Evolutionary conservation across 2,329 filamentous ascomycete genomes (phyloP).

Genomic region (Fusarium sp.): DNA sequence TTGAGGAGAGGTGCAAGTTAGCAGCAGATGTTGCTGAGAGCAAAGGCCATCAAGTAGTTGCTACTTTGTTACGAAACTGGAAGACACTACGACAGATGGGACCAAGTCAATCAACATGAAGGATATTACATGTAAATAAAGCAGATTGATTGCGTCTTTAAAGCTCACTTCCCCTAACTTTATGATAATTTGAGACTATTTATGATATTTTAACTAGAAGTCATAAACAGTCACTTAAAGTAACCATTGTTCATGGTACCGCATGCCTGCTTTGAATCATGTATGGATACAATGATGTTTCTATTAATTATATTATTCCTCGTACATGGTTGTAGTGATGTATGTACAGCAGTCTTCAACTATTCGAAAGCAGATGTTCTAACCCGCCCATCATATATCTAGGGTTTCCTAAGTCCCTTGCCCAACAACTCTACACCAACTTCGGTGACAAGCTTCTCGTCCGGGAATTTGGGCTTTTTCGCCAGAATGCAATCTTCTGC

Average conservation of each 20-base stretch:
- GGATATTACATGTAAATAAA: too few relatives aligned
- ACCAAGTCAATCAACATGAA: background rate
- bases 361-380: background rate
- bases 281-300: background rate
- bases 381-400: background rate
- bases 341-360: background rate
- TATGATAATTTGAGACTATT: too few relatives aligned
- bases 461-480: constrained; percentile 67
- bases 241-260: too few relatives aligned
- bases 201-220: too few relatives aligned
- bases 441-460: constrained; percentile 67
- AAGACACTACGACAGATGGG: background rate
- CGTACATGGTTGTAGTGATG: background rate
- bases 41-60: background rate
- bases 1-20: background rate
- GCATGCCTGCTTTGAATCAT: too few relatives aligned
- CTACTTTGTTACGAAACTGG: background rate
- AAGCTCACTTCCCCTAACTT: too few relatives aligned
- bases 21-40: background rate
- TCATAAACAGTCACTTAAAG: too few relatives aligned
- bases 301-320: background rate
- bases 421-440: constrained; percentile 64
- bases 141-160: too few relatives aligned
- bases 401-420: constrained; percentile 58
- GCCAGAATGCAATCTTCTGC: constrained; percentile 70